A percentile compares a stretch with the other conserved stretches of the same genome.
Evolutionary conservation across 139 green algal species (phyloP).

Genomic region (Tetraselmis chui): DNA sequence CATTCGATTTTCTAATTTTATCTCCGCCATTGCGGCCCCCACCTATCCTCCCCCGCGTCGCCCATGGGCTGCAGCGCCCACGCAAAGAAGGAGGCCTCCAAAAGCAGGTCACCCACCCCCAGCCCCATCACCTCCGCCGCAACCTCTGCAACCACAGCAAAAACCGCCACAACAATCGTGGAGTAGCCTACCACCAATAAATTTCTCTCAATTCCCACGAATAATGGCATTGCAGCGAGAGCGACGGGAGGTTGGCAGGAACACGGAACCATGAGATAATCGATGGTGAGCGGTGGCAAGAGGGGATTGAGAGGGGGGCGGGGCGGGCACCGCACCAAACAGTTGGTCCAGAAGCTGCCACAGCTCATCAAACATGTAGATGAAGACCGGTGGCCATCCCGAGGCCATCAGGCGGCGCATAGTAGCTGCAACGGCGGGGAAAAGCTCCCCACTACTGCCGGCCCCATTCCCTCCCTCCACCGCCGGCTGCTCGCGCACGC

Average conservation of each 20-base stretch:
- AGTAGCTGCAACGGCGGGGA: background rate
- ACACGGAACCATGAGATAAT: no score
- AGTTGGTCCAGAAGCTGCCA: background rate
- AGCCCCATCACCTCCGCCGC: background rate
- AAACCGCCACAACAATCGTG: no score
- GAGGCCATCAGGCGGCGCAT: background rate
- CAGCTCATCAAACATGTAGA: background rate
- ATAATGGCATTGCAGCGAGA: no score
- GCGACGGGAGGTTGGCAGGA: no score
- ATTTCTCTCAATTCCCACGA: no score
- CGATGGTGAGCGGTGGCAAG: no score
- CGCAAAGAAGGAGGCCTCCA: slow-evolving; percentile 5
- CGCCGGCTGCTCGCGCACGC: background rate
- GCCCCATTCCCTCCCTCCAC: background rate
- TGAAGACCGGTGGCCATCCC: slow-evolving; percentile 1
- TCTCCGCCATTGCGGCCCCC: no score
- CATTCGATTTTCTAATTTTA: no score
- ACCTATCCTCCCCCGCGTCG: no score
- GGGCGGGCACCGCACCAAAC: background rate
- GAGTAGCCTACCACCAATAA: no score
- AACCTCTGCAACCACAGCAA: background rate
- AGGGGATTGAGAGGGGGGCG: background rate
- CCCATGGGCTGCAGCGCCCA: background rate
- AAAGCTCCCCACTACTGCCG: background rate
- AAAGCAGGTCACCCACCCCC: background rate